Percentiles rank a stretch among this genome's conserved stretches.
phyloP scores from a whole-genome alignment of 345 rosid genomes.

The Eucalyptus marginata region DNA sequence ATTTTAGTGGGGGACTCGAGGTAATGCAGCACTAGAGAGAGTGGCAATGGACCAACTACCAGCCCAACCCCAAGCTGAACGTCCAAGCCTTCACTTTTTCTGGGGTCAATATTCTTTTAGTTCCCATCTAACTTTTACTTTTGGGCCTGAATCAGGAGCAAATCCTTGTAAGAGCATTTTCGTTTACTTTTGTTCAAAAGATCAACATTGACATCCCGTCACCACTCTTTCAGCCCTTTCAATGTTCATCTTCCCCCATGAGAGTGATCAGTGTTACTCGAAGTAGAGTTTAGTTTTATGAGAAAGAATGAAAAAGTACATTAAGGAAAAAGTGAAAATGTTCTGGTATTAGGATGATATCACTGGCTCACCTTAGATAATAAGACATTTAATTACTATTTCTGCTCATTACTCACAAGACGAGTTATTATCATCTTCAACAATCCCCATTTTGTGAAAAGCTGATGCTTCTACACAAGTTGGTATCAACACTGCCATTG shows the following conservation, averaged over 20 bases:
- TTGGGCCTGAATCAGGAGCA: not conserved
- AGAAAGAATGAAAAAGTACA: not conserved
- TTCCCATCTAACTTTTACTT: not conserved
- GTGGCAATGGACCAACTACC: not conserved
- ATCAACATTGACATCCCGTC: not conserved
- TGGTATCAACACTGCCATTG: not conserved
- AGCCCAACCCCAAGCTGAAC: not conserved
- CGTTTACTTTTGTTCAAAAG: not conserved
- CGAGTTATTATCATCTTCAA: not conserved
- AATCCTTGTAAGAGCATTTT: not conserved
- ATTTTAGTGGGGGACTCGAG: not conserved
- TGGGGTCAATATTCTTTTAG: not conserved
- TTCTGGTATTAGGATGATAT: not conserved
- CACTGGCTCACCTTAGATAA: not conserved
- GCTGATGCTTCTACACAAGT: not conserved
- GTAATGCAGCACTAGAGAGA: not conserved
- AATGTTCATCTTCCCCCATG: not conserved
- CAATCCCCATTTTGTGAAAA: not conserved
- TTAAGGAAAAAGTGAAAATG: not conserved
- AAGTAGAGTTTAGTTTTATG: not conserved
- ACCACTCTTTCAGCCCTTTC: not conserved
- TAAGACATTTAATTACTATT: not conserved
- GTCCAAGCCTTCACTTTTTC: not conserved
- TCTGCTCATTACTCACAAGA: not conserved
- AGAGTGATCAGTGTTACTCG: not conserved